Base-by-base conservation (phyloP, 345 rosid species). In the Sapria himalayana region DNA sequence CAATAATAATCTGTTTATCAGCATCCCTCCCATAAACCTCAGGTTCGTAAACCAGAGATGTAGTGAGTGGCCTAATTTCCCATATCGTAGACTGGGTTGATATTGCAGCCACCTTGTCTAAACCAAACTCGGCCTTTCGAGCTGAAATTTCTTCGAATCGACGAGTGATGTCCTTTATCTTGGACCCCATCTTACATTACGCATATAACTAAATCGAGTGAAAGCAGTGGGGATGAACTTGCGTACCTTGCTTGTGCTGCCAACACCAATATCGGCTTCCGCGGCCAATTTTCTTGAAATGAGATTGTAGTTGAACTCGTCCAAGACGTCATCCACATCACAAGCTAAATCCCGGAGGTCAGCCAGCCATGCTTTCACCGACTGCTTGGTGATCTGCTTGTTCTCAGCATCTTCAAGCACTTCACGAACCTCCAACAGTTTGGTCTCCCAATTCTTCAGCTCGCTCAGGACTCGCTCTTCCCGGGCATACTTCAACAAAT, bases 371-470 rank as follows among this genome's bases (percentile, higher is more conserved):
- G 25, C 29, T 20, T 33, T 47, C 18, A 54, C 58, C 1, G 38
- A 16, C 33, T 25, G 36, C 19, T 32, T 19, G 14, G 46, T 19
- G 32, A 41, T 31, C 19, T 54, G 52, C 39, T 54, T 46, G 20
- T 54, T 46, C 25, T 54, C 52, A 5, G 47, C 58, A 19, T 46
- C 58, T 1, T 17, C 46, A 7, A 54, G 58, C 15, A 46, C 51
- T 4, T 42, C 43, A 3, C 20, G 49, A 6, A 61, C 34, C 10
- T 15, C 36, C 20, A 7, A 0, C 20, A 51, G 16, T 15, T 8
- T 22, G 12, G 2, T 40, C 25, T 39, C 12, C 57, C 52, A 57
- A 14, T 33, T 33, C 33, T n/a, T 36, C 7, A 57, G 43, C 18
- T 25, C 52, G 2, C 21, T 22, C 10, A 12, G 16, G 19, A 51